Base-by-base conservation (phyloP, 768 basidiomycete species). In the Suillus weaverae region DNA sequence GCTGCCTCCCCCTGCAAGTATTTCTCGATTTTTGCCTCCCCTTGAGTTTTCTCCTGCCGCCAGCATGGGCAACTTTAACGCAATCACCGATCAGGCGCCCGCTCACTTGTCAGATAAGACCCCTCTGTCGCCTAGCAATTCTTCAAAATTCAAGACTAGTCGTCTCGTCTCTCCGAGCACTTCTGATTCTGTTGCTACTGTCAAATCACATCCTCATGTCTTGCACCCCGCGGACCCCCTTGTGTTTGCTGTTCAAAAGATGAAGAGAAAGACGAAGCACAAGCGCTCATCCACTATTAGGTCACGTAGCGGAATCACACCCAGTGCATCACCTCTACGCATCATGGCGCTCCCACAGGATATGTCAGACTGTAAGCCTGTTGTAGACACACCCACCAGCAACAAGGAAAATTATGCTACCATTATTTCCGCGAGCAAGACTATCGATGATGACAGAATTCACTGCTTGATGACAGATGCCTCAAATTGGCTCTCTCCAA, bases 11-110 rank as follows among this genome's bases (percentile, higher is more conserved):
- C 26, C 26, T 60, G 11, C 33, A 35, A 13, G 33, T 8, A 5
- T 54, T 54, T 11, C 53, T 35, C 33, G 1, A 13, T 66, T 66
- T 57, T 57, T 71, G 18, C 68, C 74, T 1, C 63, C 36, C 14
- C 64, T 71, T 61, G 60, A 38, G 16, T 74, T 76, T 56, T 70
- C 72, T 38, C 67, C 71, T 20, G 64, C 70, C 6, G 50, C 65
- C 3, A 62, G 54, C 22, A 62, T 67, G 2, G 59, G 63, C 30
- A 67, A 35, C 26, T 59, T 54, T 35, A 65, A 69, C 20, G 35
- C 64, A 1, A 6, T 62, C 0, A 69, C 54, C 18, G 64, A 61
- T 8, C 64, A 46, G n/a, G 14, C 18, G 18, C 9, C 61, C 36
- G 64, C 41, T 33, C 39, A 61, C 4, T 33, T 16, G 13, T n/a